These are phyloP conservation scores for Cyanodermella asteris DNA, from an alignment of 2,329 filamentous ascomycete species.

Conservation along the genomic window DNA sequence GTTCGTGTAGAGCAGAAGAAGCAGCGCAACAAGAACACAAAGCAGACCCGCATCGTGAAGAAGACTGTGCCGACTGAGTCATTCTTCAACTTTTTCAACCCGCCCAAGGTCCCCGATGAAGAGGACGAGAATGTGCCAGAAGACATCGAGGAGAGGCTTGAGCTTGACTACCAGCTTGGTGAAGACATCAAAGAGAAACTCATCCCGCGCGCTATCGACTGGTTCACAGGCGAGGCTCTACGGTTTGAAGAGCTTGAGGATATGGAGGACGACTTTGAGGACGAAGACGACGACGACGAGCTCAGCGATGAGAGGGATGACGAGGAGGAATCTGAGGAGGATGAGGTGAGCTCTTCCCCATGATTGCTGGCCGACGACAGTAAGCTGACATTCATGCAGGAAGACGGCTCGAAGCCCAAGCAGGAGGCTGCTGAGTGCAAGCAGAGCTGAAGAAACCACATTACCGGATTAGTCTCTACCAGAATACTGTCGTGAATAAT, in stretches of 20 bases:
- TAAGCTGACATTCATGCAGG: conserved; percentile 27
- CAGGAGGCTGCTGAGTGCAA: conserved; percentile 92
- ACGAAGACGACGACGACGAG: conserved; percentile 80
- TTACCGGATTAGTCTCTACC: conserved; percentile 6
- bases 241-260: conserved; percentile 88
- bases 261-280: conserved; percentile 61
- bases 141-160: conserved; percentile 91
- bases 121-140: conserved; percentile 46
- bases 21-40: conserved; percentile 99
- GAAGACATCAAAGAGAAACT: conserved; percentile 99
- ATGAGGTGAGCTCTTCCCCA: conserved; percentile 36
- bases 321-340: conserved; percentile 50
- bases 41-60: conserved; percentile 97
- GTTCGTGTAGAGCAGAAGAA: conserved; percentile 97
- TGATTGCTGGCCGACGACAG: conserved; percentile 2
- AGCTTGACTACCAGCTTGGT: conserved; percentile 94
- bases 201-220: conserved; percentile 93
- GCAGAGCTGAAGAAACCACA: conserved; percentile 46
- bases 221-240: conserved; percentile 96
- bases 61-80: conserved; percentile 97
- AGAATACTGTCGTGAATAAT: too few relatives aligned
- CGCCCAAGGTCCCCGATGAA: conserved; percentile 63
- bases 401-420: conserved; percentile 74
- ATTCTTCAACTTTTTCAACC: conserved; percentile 98
- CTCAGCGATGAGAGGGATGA: conserved; percentile 70